Percentiles rank a stretch among this genome's conserved stretches.
phyloP scores from a whole-genome alignment of 2,329 filamentous ascomycete species.

The Epichloe gansuensis region DNA sequence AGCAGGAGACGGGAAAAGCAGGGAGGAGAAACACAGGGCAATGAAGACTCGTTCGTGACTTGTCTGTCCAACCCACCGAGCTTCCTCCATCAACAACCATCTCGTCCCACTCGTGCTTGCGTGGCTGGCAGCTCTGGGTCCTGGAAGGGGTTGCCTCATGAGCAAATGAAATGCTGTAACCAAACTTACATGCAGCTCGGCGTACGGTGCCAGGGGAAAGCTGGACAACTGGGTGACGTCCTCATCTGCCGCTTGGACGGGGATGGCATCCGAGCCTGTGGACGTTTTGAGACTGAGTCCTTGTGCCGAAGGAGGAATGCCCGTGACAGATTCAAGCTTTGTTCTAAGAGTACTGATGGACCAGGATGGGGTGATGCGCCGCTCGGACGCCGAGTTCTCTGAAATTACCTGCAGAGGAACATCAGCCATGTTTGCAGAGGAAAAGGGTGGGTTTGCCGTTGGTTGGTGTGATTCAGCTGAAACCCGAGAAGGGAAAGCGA shows the following conservation, averaged over 20 bases:
- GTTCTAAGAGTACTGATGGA: conserved; percentile 70
- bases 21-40: not conserved
- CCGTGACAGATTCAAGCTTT: conserved; percentile 87
- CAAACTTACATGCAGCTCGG: conserved; percentile 65
- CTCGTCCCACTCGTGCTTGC: not conserved
- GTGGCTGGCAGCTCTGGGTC: not conserved
- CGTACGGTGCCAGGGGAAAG: conserved; percentile 61
- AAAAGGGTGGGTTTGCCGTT: not conserved
- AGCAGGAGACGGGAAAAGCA: not conserved
- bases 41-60: not conserved
- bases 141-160: conserved; percentile 3
- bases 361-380: conserved; percentile 88
- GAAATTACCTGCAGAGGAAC: conserved; percentile 65
- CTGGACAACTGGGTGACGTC: conserved; percentile 51
- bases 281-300: conserved; percentile 56
- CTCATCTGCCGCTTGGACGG: conserved; percentile 61
- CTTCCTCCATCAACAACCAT: not conserved
- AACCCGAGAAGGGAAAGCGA: not conserved
- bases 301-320: conserved; percentile 72
- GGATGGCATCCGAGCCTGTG: conserved; percentile 42
- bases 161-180: conserved; percentile 10
- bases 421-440: conserved; percentile 44
- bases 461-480: not conserved
- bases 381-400: conserved; percentile 70
- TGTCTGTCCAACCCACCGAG: not conserved